Evolutionary conservation across 225 moss, liverwort and hornwort species (phyloP), one percentile per base, ranked within the genome.

Genomic region (Bryoerythrophyllum caledonicum): DNA sequence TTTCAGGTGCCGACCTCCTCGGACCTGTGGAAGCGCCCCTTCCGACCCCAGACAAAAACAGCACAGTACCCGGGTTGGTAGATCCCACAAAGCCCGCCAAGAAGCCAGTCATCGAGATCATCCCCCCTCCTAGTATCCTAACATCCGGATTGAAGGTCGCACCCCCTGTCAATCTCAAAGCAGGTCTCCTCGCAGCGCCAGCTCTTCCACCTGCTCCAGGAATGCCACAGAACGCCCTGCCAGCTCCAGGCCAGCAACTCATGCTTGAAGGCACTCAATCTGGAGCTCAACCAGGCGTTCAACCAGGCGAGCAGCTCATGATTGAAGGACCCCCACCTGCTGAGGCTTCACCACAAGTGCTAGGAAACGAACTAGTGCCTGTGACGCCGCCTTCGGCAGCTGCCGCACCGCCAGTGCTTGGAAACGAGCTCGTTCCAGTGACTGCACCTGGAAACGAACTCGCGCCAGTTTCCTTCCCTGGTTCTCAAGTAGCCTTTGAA

Each of bases 1-100:
- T 91, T 63, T 91, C 91, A 26, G 94, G 92, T 13, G 93, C 96
- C 51, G 96, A 93, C 48, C 90, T 92, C 71, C 88, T 90, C 20
- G 90, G 80, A 81, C 89, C 87, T 67, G 81, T 85, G 54, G 87
- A 80, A 37, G 84, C 72, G 60, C 84, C 83, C 65, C 79, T 81
- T 41, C 81, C 87, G 13, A 87, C 91, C 64, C 91, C 94, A 65
- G 92, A 92, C 66, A 93, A 89, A 73, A 90, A 74, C 66, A 93
- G 84, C 76, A 85, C 80, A 59, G 75, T 81, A 78, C 73, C 94
- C 83, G 77, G 78, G 75, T 73, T 81, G 69, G 74, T 87, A 67
- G 82, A 69, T 62, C 85, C 74, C 65, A 85, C 78, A 61, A 81
- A 83, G 24, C 74, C 80, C 68, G 70, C 68, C 28, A 82, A 84